Conservation (phyloP, 108 stramenopile species). For the Cyclotella distinguenda region DNA sequence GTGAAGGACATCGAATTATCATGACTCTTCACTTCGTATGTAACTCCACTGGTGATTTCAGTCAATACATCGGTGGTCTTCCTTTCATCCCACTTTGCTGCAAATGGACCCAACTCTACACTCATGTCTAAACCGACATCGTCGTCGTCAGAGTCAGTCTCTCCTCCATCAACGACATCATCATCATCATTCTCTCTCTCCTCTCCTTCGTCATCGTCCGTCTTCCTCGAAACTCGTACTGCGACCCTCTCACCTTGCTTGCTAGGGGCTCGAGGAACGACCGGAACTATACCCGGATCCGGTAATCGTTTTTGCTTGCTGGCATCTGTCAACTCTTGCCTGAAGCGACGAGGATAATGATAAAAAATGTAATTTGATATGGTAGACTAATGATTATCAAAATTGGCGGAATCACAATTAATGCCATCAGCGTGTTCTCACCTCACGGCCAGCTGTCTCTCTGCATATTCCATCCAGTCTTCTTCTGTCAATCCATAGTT, state of each 20-base stretch:
- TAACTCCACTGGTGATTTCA: neutral
- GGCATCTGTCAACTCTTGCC: conserved; percentile 90
- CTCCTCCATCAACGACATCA: conserved; percentile 15
- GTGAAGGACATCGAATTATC: neutral
- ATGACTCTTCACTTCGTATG: neutral
- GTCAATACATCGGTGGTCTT: neutral
- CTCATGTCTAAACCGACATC: conserved; percentile 36
- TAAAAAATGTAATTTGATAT: too few relatives aligned
- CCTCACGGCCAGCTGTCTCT: conserved; percentile 67
- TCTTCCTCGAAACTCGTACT: conserved; percentile 39
- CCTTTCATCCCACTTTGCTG: neutral
- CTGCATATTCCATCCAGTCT: conserved; percentile 86
- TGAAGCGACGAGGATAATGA: neutral
- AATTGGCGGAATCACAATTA: neutral
- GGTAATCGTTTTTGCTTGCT: conserved; percentile 69
- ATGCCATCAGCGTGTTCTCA: neutral
- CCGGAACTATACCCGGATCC: conserved; percentile 82
- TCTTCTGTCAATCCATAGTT: conserved; percentile 84
- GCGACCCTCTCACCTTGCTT: conserved; percentile 73
- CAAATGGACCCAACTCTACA: conserved; percentile 30
- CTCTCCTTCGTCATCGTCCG: conserved; percentile 22
- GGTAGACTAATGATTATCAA: too few relatives aligned
- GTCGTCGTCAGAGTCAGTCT: conserved; percentile 27
- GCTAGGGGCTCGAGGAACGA: conserved; percentile 58
- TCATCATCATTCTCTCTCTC: conserved; percentile 21